A percentile compares a stretch with the other conserved stretches of the same genome.
phyloP scores from a whole-genome alignment of 78 protist genomes.

The Dictyostelium purpureum region DNA sequence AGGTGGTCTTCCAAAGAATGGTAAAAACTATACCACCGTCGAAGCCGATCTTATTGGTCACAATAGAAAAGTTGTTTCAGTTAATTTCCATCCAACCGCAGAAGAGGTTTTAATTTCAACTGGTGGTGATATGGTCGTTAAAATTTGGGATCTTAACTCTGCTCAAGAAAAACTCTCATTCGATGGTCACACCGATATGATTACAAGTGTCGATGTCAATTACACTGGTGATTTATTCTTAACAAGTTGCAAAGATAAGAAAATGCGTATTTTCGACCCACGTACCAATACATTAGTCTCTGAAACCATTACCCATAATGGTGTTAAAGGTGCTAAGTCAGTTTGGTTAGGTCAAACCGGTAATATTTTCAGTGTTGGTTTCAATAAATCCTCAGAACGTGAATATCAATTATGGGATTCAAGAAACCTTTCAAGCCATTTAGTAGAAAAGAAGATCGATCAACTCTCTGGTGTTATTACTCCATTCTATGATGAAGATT shows the following conservation, averaged over 20 bases:
- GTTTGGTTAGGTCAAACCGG: conserved; percentile 80
- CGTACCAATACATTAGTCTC: conserved; percentile 61
- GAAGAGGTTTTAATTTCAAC: conserved; percentile 79
- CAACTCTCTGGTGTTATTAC: conserved; percentile 78
- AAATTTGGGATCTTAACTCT: conserved; percentile 87
- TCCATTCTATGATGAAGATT: conserved; percentile 89
- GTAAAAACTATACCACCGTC: conserved; percentile 28
- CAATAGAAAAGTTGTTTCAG: conserved; percentile 74
- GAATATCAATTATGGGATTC: conserved; percentile 91
- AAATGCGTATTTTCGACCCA: conserved; percentile 88
- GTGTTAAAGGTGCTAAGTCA: conserved; percentile 84
- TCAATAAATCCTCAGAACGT: conserved; percentile 85
- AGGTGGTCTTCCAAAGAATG: conserved; percentile 78
- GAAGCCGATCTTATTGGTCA: conserved; percentile 83
- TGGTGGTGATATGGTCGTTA: conserved; percentile 73
- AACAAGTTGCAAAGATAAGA: conserved; percentile 89
- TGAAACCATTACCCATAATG: conserved; percentile 71
- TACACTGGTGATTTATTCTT: conserved; percentile 77
- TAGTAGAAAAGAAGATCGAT: conserved; percentile 13
- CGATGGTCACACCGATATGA: conserved; percentile 69
- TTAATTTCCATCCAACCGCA: conserved; percentile 88
- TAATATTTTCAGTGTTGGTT: conserved; percentile 86
- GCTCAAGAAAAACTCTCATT: conserved; percentile 17
- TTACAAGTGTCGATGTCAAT: conserved; percentile 54
- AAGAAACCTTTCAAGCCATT: conserved; percentile 30